Evolutionary conservation across 768 basidiomycete species (phyloP), one percentile per base, ranked within the genome.

Genomic region (Lactifluus echinatus): DNA sequence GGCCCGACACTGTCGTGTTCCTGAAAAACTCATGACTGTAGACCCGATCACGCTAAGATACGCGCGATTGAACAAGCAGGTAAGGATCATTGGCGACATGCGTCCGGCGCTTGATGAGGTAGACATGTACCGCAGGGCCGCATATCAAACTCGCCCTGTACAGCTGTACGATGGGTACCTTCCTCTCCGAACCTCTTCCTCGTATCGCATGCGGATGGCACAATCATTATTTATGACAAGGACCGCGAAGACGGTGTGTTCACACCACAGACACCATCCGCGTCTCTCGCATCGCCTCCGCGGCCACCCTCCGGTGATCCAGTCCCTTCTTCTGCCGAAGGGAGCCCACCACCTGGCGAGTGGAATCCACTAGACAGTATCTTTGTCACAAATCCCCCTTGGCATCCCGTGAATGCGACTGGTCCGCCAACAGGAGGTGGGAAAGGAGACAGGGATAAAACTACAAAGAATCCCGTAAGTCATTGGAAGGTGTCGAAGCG

Each of bases 121-220:
- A 57, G 36, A 7, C 54, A 28, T 48, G 54, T 67, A 46, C 53
- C 65, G 36, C 48, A 89, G 81, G 90, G 91, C 7, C 82, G 82
- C 52, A 90, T 93, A 59, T 81, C 87, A 42, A 79, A 75, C 46
- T 90, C 89, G 5, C 80, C 87, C 8, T 90, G 91, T 68, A 92
- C 91, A n/a, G 78, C 88, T n/a, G 82, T 94, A 31, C 82, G 83
- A 60, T 93, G 93, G 91, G 88, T 93, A 6, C 89, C 90, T 8
- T 77, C 79, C 3, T 89, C 89, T 0, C 75, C 83, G 1, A 85
- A 85, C 36, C 78, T 93, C 17, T 93, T 95, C 67, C 77, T 93
- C 31, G 90, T 85, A 15, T 87, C 89, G 6, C 89, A 94, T 67
- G 87, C 87, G 23, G 90, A 95, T 63, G 93, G 93, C 5, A 86